Base-by-base conservation (phyloP, 2,329 filamentous ascomycete genomes). In the Aureobasidium subglaciale region DNA sequence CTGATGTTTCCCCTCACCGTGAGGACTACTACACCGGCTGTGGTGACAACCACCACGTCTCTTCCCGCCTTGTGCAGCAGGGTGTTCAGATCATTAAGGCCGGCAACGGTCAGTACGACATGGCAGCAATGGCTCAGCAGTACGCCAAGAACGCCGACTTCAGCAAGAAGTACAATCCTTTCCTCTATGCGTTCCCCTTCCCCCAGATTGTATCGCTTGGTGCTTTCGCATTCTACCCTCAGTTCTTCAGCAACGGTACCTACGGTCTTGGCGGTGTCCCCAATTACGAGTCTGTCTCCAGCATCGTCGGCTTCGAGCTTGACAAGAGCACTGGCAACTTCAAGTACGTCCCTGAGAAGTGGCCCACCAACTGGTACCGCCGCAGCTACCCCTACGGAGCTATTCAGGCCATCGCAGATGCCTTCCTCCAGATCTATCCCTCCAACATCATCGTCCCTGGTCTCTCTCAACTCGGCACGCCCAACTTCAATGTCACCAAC, bases 161-260 rank as follows among this genome's bases (percentile, higher is more conserved):
- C 52, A 53, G 50, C 27, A 57, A 62, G 30, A 50, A 59, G 43
- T 60, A 66, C 61, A 67, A 66, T 59, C 65, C 64, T n/a, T 67
- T 60, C 56, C 57, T 68, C 37, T 68, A 67, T 59, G 66, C 63
- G 58, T 68, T 67, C 57, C 64, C 65, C 6, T 68, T 68, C 62
- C 66, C 64, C 35, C 62, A 61, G 11, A 67, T 67, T 42, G 64
- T 67, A 55, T 58, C 58, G 6, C 56, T 65, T 2, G 65, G 59
- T 15, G 64, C 64, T 1, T 67, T 63, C 59, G 61, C 62, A 27
- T 66, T 67, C 59, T 65, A 66, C 59, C 63, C 64, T 1, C 58
- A 63, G 5, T 66, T 64, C 58, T 67, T 66, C 68, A 67, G 65
- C 35, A 71, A 71, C 59, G 66, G 67, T 18, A 71, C 68, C 13